Evolutionary conservation across 169 alveolate genomes (phyloP), one percentile per base, ranked within the genome.

Genomic region (Miamiensis avidus): DNA sequence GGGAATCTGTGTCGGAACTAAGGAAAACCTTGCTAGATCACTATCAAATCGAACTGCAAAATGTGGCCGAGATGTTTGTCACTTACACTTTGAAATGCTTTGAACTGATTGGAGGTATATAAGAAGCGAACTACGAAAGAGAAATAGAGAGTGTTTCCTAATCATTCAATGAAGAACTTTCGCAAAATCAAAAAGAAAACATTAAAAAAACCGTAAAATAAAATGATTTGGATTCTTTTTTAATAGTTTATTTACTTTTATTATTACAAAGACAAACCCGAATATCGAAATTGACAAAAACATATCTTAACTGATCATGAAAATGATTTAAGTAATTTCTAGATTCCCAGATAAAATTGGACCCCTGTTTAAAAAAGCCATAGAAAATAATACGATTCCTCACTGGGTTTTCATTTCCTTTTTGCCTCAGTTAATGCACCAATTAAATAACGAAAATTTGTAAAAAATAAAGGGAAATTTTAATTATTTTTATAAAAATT

Each of bases 331-430:
- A 76, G 87, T 94, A 31, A 88, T 94, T 49, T 84, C 91, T 49
- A 83, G 91, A 78, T 93, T 93, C 85, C 89, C 91, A 49, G 75
- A 82, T 30, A 73, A 73, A 76, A 82, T 89, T 32, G 94, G 93
- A 34, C 84, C 89, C 0, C 78, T 89, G 64, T 95, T 95, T 75
- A 84, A 65, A 32, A 89, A 92, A 85, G 85, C 93, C 64, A 74
- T 91, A 25, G 72, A 79, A 49, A 81, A 89, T 29, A 49, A 83
- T 29, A 65, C 73, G 29, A 84, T 96, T 28, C 96, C 96, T 65
- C 89, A 90, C 31, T 94, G 97, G 93, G 86, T 89, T 72, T 93
- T 94, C 82, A 82, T 96, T 33, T 85, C 91, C 82, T 94, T 91
- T 90, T 76, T 89, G 76, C 88, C 93, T 74, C 83, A 91, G 88